Conservation (phyloP, 116 monocot genomes). For the Posidonia oceanica region DNA sequence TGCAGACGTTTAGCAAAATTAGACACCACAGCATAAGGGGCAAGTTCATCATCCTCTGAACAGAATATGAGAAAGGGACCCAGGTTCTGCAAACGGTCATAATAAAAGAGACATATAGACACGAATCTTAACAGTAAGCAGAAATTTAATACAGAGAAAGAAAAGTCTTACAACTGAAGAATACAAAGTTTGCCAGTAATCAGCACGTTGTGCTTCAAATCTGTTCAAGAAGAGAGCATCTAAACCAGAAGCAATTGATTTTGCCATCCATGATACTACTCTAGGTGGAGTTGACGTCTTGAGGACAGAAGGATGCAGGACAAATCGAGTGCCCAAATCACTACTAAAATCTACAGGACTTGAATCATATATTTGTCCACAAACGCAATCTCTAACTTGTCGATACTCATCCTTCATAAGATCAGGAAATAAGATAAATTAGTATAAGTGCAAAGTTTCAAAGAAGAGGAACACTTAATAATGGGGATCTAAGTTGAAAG, state of each 20-base stretch:
- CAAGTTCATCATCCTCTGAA: conserved; percentile 76
- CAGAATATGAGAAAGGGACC: conserved; percentile 76
- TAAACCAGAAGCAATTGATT: conserved; percentile 56
- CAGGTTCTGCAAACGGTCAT: neutral
- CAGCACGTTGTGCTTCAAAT: conserved; percentile 70
- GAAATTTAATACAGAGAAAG: neutral
- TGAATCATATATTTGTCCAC: conserved; percentile 95
- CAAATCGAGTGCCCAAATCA: conserved; percentile 43
- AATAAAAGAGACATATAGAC: neutral
- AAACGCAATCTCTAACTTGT: conserved; percentile 55
- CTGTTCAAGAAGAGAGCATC: conserved; percentile 59
- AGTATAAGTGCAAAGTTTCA: neutral
- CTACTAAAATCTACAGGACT: conserved; percentile 81
- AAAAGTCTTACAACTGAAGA: conserved; percentile 62
- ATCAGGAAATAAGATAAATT: neutral
- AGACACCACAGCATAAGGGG: conserved; percentile 38
- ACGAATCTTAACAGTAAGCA: neutral
- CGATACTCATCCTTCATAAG: conserved; percentile 58
- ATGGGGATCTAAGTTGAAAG: too few species aligned
- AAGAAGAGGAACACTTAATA: neutral
- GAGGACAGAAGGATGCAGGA: conserved; percentile 20
- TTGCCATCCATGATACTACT: conserved; percentile 75
- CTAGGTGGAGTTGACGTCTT: conserved; percentile 37
- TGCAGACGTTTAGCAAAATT: conserved; percentile 52
- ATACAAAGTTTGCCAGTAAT: conserved; percentile 82